Conservation (phyloP, 2,329 filamentous ascomycete genomes). For the Plectosphaerella plurivora region DNA sequence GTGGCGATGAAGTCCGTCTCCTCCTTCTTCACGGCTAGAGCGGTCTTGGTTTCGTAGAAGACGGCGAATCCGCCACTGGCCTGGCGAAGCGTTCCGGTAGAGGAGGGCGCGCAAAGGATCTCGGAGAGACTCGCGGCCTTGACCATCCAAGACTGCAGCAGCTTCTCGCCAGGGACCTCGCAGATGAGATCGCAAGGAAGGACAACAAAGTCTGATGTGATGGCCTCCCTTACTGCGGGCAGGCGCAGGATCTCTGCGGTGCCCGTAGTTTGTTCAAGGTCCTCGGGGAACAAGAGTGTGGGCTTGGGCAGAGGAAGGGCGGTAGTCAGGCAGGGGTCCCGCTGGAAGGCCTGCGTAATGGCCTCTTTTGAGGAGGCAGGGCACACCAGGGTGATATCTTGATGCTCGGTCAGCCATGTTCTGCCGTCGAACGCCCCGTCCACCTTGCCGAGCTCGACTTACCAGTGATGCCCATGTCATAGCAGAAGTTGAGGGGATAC, state of each 20-base stretch:
- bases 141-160: conserved; percentile 91
- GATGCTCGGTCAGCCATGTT: conserved; percentile 15
- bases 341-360: conserved; percentile 66
- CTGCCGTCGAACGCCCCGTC: background rate
- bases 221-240: conserved; percentile 71
- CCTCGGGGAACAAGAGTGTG: conserved; percentile 70
- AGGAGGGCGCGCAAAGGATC: conserved; percentile 46
- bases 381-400: conserved; percentile 60
- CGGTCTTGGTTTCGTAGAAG: conserved; percentile 81
- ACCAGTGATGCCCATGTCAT: conserved; percentile 75
- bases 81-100: conserved; percentile 29
- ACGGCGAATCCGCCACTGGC: conserved; percentile 79
- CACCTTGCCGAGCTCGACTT: conserved; percentile 22
- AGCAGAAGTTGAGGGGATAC: conserved; percentile 84
- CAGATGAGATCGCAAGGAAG: conserved; percentile 92
- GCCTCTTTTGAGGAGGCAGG: conserved; percentile 62
- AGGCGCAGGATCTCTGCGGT: conserved; percentile 86
- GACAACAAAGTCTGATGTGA: conserved; percentile 84
- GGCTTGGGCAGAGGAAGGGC: conserved; percentile 68
- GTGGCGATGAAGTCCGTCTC: conserved; percentile 91
- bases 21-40: conserved; percentile 76
- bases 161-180: conserved; percentile 75
- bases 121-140: conserved; percentile 66
- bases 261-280: conserved; percentile 76
- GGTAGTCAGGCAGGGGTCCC: conserved; percentile 68